Evolutionary conservation across 2,329 filamentous ascomycete genomes (phyloP).

Genomic region (Botrytis deweyae): DNA sequence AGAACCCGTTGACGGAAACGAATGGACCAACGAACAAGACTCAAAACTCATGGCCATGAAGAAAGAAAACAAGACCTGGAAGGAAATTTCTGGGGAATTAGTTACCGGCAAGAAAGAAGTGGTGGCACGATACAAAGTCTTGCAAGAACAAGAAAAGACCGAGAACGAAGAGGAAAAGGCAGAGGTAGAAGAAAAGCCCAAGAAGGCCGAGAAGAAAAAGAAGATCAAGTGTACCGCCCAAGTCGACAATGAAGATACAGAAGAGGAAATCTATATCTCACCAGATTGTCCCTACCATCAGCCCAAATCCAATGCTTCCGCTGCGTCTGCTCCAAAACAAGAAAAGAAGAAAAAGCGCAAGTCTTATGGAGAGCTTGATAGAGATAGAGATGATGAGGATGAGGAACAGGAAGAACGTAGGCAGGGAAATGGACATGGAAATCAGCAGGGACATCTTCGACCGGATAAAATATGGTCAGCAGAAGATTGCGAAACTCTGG

Average conservation of each 20-base stretch:
- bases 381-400: not conserved
- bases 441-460: constrained; percentile 21
- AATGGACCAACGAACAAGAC: constrained; percentile 36
- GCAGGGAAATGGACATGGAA: constrained; percentile 5
- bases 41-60: constrained; percentile 33
- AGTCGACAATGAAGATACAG: constrained; percentile 7
- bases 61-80: constrained; percentile 31
- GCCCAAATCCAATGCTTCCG: not conserved
- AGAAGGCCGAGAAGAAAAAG: not conserved
- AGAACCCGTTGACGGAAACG: constrained; percentile 7
- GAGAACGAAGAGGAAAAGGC: constrained; percentile 2
- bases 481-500: constrained; percentile 36
- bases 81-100: constrained; percentile 28
- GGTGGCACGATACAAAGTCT: constrained; percentile 24
- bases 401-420: not conserved
- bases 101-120: constrained; percentile 26
- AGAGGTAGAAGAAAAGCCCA: not conserved
- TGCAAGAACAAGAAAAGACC: constrained; percentile 21
- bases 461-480: constrained; percentile 33
- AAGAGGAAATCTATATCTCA: constrained; percentile 1
- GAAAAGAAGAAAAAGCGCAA: constrained; percentile 15
- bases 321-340: not conserved
- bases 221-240: not conserved
- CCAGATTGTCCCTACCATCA: constrained; percentile 11
- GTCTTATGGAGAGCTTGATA: constrained; percentile 7